These are phyloP conservation scores for Thalia dealbata DNA, from an alignment of 176 grass and related monocot genomes.

Conservation along the genomic window DNA sequence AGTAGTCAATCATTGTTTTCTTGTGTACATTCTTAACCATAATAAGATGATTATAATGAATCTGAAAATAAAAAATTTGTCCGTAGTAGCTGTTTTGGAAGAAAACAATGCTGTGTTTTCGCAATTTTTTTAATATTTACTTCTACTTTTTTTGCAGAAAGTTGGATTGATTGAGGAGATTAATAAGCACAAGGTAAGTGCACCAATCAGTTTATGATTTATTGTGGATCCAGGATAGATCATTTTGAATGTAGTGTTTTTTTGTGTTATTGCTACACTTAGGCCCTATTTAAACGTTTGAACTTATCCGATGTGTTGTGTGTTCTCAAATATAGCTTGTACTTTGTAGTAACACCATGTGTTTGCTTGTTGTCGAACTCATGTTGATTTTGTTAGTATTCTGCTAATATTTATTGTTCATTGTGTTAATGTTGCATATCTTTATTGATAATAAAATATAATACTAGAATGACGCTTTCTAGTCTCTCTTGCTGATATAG, in stretches of 20 bases:
- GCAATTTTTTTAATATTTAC: background rate
- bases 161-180: slow-evolving; percentile 56
- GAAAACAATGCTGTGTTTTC: background rate
- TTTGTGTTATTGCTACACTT: background rate
- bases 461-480: too few species aligned
- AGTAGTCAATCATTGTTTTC: background rate
- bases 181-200: slow-evolving; percentile 52
- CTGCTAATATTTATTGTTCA: too few species aligned
- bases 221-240: background rate
- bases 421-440: too few species aligned
- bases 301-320: too few species aligned
- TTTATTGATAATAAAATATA: too few species aligned
- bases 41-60: background rate
- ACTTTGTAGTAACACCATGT: too few species aligned
- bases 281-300: too few species aligned
- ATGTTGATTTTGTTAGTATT: too few species aligned
- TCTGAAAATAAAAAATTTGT: background rate
- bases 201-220: background rate
- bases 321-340: too few species aligned
- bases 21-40: background rate
- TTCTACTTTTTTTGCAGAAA: slow-evolving; percentile 39
- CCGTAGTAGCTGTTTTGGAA: background rate
- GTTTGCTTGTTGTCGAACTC: too few species aligned
- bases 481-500: too few species aligned
- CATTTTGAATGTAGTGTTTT: background rate